Evolutionary conservation across 352 stramenopile species (phyloP).

Genomic region (Phytophthora pluvialis): DNA sequence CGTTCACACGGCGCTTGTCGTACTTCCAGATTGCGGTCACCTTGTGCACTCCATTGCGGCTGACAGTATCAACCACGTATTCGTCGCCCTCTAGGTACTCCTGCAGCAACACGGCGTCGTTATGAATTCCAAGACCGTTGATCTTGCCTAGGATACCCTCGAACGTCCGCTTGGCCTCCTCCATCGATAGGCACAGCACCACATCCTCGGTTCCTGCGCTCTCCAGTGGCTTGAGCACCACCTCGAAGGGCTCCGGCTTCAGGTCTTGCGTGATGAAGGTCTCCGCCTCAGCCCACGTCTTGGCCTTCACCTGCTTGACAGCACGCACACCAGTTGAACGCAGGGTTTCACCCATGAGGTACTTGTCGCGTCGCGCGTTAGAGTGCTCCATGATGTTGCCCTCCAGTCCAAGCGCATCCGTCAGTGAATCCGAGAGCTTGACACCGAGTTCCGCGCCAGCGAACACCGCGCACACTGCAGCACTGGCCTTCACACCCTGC

Average conservation of each 20-base stretch:
- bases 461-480: constrained; percentile 82
- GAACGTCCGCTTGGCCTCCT: constrained; percentile 85
- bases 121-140: constrained; percentile 88
- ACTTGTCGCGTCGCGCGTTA: constrained; percentile 80
- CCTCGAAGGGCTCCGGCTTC: constrained; percentile 74
- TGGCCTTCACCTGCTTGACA: constrained; percentile 90
- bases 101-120: constrained; percentile 88
- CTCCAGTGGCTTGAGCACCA: constrained; percentile 92
- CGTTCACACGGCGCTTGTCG: constrained; percentile 96
- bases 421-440: constrained; percentile 90
- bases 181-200: constrained; percentile 79
- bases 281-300: constrained; percentile 74
- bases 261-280: constrained; percentile 75
- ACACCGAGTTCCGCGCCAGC: constrained; percentile 94
- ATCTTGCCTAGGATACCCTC: constrained; percentile 84
- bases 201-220: constrained; percentile 82
- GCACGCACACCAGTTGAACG: constrained; percentile 82
- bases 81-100: constrained; percentile 96
- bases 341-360: constrained; percentile 90
- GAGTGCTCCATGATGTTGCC: constrained; percentile 86
- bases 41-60: constrained; percentile 93
- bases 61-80: constrained; percentile 97
- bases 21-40: constrained; percentile 97
- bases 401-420: constrained; percentile 82
- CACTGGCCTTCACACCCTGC: constrained; percentile 33